Evolutionary conservation across 2,329 filamentous ascomycete species (phyloP).

Genomic region (Myriosclerotinia curreyana): DNA sequence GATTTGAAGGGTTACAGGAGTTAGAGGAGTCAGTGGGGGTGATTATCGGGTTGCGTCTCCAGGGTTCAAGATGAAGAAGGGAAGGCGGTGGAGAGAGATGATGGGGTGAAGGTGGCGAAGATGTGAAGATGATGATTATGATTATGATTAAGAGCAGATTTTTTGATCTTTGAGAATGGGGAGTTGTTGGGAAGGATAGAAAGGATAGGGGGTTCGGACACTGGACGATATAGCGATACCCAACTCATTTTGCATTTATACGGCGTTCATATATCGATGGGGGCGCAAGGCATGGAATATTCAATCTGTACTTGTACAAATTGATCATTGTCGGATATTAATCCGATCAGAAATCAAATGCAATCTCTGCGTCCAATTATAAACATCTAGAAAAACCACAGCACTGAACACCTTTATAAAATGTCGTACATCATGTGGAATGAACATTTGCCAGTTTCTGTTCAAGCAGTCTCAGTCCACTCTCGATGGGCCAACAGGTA

Average conservation of each 20-base stretch:
- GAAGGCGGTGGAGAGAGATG: not conserved
- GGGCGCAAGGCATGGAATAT: not conserved
- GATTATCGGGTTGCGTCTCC: not conserved
- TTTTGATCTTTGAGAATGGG: not conserved
- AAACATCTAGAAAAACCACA: not conserved
- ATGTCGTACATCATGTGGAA: too few relatives aligned
- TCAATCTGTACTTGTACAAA: constrained; percentile 4
- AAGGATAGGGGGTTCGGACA: not conserved
- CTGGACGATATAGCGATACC: constrained; percentile 20
- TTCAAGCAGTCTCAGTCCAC: not conserved
- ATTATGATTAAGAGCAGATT: not conserved
- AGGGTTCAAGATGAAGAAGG: not conserved
- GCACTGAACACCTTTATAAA: not conserved
- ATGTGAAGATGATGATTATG: not conserved
- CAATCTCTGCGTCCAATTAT: not conserved
- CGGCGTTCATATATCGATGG: constrained; percentile 6
- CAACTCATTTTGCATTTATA: constrained; percentile 16
- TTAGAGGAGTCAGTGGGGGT: too few relatives aligned
- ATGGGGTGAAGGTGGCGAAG: too few relatives aligned
- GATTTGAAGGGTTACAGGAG: not conserved
- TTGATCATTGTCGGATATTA: not conserved
- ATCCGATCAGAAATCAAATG: not conserved
- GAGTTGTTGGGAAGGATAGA: not conserved
- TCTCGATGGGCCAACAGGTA: not conserved
- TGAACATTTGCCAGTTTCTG: too few relatives aligned